These are phyloP conservation scores for Sclerotinia sclerotiorum DNA, from an alignment of 2,329 filamentous ascomycete genomes.

Conservation along the genomic window DNA sequence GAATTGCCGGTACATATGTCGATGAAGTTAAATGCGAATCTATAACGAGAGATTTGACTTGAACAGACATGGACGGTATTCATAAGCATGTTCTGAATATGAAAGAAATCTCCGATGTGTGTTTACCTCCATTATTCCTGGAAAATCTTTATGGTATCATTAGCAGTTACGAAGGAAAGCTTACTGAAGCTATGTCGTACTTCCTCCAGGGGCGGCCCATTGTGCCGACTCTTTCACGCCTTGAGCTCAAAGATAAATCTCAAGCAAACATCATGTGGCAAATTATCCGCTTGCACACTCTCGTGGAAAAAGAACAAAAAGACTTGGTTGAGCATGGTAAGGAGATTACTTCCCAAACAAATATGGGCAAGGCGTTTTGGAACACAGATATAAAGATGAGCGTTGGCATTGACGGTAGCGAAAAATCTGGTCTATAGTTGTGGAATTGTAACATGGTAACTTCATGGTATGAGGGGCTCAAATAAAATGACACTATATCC, in stretches of 20 bases:
- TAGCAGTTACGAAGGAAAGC: neutral
- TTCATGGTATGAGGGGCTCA: neutral
- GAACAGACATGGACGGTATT: neutral
- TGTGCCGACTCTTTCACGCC: neutral
- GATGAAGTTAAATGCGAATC: neutral
- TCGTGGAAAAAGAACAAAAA: no score
- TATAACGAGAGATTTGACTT: neutral
- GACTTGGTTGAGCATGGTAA: accelerated
- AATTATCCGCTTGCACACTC: neutral
- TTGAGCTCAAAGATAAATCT: accelerated
- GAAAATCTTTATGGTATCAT: neutral
- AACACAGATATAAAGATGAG: neutral
- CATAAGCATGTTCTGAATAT: neutral
- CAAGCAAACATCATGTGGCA: neutral
- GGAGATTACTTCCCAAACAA: accelerated
- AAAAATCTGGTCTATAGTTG: neutral
- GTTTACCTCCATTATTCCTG: neutral
- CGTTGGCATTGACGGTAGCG: no score
- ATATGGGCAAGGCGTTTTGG: neutral
- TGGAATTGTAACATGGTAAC: neutral
- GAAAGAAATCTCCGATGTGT: neutral
- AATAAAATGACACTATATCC: no score
- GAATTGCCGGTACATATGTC: neutral
- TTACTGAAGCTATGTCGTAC: neutral
- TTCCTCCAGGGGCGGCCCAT: neutral